These are phyloP conservation scores for Entomortierella beljakovae DNA, from an alignment of 192 early-diverging fungal species.

Conservation along the genomic window DNA sequence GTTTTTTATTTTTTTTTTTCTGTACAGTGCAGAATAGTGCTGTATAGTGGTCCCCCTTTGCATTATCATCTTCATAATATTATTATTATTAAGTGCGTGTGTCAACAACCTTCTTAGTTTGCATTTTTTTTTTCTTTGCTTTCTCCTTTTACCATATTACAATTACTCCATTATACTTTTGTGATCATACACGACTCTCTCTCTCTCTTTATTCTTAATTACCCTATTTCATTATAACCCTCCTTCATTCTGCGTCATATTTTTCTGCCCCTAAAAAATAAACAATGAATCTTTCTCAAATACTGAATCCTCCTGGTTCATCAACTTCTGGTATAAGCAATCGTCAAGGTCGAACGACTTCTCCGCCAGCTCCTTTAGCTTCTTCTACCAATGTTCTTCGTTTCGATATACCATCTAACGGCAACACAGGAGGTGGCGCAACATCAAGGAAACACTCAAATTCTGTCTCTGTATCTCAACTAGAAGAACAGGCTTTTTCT, in stretches of 20 bases:
- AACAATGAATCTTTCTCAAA: slow-evolving; percentile 36
- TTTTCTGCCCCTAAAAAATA: not conserved
- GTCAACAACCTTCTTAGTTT: no score
- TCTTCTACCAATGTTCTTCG: slow-evolving; percentile 11
- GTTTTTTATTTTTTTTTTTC: not conserved
- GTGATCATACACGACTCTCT: not conserved
- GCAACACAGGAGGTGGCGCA: not conserved
- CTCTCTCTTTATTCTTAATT: not conserved
- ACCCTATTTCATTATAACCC: not conserved
- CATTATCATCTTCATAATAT: no score
- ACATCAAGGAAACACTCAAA: slow-evolving; percentile 45
- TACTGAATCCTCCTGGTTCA: slow-evolving; percentile 33
- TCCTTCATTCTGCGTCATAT: not conserved
- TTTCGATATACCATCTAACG: slow-evolving; percentile 13
- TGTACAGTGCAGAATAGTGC: no score
- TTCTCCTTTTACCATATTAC: not conserved
- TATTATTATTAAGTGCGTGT: no score
- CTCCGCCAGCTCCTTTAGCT: slow-evolving; percentile 8
- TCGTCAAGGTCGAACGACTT: slow-evolving; percentile 18
- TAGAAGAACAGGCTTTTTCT: slow-evolving; percentile 17
- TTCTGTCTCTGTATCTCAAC: slow-evolving; percentile 40
- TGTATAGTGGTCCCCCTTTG: no score
- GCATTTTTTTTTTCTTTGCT: not conserved
- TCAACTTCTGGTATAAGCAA: not conserved
- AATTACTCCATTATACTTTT: not conserved